A percentile compares a stretch with the other conserved stretches of the same genome.
These are phyloP conservation scores for Dendrothele bispora DNA, from an alignment of 768 basidiomycete species.

Conservation along the genomic window DNA sequence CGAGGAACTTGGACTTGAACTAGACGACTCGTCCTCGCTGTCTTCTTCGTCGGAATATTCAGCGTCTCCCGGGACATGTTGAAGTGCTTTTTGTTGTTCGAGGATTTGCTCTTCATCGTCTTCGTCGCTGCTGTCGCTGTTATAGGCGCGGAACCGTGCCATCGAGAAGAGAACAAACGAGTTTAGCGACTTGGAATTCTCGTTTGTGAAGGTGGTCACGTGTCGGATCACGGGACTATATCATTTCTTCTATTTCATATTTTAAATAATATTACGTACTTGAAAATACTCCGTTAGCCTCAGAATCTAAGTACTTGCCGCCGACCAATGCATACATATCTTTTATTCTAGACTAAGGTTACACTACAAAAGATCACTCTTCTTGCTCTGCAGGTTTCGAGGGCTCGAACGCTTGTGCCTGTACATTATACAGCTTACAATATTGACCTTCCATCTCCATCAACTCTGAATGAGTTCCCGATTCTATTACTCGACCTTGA, in stretches of 20 bases:
- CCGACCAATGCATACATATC: no score
- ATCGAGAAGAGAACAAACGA: no score
- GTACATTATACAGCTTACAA: constrained; percentile 31
- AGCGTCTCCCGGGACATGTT: constrained; percentile 28
- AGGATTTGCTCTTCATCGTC: constrained; percentile 2
- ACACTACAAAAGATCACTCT: no score
- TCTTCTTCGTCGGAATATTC: constrained; percentile 30
- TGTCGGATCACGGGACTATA: no score
- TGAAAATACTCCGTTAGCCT: no score
- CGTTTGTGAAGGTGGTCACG: no score
- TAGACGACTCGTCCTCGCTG: constrained; percentile 36
- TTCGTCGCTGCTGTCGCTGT: constrained; percentile 53
- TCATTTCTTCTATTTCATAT: no score
- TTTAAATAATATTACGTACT: no score
- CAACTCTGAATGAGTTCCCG: constrained; percentile 32
- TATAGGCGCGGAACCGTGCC: constrained; percentile 69
- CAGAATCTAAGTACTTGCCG: no score
- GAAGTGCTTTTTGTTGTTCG: constrained; percentile 29
- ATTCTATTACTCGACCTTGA: constrained; percentile 29
- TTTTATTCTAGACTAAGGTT: no score
- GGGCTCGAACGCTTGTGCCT: constrained; percentile 36
- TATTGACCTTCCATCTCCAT: constrained; percentile 32
- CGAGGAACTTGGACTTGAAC: constrained; percentile 38
- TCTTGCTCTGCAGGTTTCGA: no score
- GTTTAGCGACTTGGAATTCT: no score